phyloP scores from a whole-genome alignment of 1,139 yeast genomes.

The Candida frijolesensis region DNA sequence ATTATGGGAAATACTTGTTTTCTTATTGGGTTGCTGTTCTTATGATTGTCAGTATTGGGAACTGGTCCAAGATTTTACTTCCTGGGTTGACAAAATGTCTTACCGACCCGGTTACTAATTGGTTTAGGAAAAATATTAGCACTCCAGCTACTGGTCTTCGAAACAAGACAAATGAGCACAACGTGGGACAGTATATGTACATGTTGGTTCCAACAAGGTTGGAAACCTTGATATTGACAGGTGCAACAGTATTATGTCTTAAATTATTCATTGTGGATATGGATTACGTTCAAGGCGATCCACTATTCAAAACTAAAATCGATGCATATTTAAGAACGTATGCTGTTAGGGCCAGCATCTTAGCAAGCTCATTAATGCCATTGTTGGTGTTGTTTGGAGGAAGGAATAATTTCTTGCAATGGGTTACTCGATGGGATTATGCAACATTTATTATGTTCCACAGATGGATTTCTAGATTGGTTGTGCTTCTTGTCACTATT shows the following conservation, averaged over 20 bases:
- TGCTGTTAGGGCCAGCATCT: constrained; percentile 60
- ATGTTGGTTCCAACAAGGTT: constrained; percentile 63
- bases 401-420: constrained; percentile 58
- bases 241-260: constrained; percentile 43
- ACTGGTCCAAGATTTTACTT: constrained; percentile 34
- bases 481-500: constrained; percentile 37
- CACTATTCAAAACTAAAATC: constrained; percentile 23
- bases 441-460: constrained; percentile 61
- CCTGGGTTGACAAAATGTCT: constrained; percentile 22
- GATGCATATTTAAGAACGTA: constrained; percentile 33
- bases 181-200: constrained; percentile 31
- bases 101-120: constrained; percentile 28
- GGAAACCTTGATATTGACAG: constrained; percentile 52
- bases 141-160: constrained; percentile 32
- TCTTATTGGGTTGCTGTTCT: constrained; percentile 36
- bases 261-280: constrained; percentile 33
- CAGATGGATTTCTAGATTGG: constrained; percentile 58
- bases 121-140: constrained; percentile 26
- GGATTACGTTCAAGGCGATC: constrained; percentile 29
- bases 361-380: constrained; percentile 56
- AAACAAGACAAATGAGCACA: constrained; percentile 29
- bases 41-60: constrained; percentile 26
- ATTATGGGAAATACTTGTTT: constrained; percentile 33
- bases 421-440: constrained; percentile 62
- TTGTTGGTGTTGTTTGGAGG: constrained; percentile 60